Evolutionary conservation across 1,284 basidiomycete species (phyloP).

Genomic region (Ceratobasidium sp.): DNA sequence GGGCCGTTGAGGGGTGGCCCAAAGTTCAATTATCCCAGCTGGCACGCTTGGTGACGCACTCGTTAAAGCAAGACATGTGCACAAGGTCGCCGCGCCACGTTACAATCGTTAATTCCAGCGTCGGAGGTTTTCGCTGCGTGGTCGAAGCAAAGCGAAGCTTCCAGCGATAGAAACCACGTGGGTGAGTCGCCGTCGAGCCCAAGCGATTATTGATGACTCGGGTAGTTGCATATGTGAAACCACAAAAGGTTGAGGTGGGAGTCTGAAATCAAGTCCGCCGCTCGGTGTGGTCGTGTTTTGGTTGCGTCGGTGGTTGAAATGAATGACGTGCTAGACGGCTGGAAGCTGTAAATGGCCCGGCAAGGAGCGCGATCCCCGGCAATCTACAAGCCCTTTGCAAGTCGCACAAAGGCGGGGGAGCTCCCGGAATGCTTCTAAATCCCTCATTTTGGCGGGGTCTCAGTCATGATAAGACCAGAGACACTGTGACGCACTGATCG

Average conservation of each 20-base stretch:
- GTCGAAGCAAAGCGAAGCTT: conserved; percentile 15
- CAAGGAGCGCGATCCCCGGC: conserved; percentile 9
- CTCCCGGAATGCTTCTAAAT: background rate
- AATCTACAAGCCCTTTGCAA: conserved; percentile 1
- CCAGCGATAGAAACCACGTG: conserved; percentile 11
- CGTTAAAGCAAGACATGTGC: background rate
- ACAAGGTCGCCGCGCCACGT: background rate
- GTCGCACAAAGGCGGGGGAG: conserved; percentile 1
- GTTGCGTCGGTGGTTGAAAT: conserved; percentile 12
- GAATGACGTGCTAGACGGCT: background rate
- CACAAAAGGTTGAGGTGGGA: background rate
- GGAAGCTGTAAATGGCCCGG: background rate
- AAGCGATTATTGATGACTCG: background rate
- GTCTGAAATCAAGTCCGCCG: conserved; percentile 4
- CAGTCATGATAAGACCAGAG: conserved; percentile 6
- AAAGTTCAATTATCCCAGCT: background rate
- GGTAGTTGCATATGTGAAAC: conserved; percentile 9
- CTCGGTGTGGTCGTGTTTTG: conserved; percentile 6
- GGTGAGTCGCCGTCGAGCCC: conserved; percentile 1
- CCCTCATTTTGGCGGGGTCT: conserved; percentile 3
- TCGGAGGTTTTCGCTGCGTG: background rate
- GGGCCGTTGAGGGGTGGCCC: background rate
- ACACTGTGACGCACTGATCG: background rate
- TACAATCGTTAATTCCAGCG: background rate
- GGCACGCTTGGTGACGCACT: background rate